These are phyloP conservation scores for Camellia lanceoleosa DNA, from an alignment of 148 eudicot species.

Conservation along the genomic window DNA sequence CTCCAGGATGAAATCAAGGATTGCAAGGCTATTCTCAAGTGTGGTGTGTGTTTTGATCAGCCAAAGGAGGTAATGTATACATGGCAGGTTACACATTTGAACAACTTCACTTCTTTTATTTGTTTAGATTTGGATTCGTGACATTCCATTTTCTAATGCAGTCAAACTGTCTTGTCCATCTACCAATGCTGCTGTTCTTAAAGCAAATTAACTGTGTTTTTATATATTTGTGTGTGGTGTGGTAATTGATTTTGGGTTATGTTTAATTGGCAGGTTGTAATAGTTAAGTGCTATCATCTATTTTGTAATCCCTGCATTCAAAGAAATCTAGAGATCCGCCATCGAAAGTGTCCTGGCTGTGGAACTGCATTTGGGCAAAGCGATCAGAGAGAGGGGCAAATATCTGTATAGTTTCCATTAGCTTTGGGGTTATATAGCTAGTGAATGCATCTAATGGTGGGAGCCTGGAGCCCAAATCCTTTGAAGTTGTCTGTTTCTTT, in stretches of 20 bases:
- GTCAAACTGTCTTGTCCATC: not conserved
- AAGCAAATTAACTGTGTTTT: too few species aligned
- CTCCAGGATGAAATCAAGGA: slow-evolving; percentile 88
- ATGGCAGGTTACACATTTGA: not conserved
- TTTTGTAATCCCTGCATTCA: slow-evolving; percentile 80
- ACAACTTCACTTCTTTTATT: not conserved
- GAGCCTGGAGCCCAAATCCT: too few species aligned
- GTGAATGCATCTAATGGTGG: not conserved
- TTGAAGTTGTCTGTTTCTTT: too few species aligned
- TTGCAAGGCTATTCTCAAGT: slow-evolving; percentile 87
- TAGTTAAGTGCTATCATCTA: slow-evolving; percentile 85
- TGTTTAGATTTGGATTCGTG: not conserved
- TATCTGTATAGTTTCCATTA: not conserved
- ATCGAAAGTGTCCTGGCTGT: too few species aligned
- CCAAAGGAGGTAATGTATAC: slow-evolving; percentile 73
- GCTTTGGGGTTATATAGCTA: not conserved
- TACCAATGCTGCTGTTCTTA: not conserved
- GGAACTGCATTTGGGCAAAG: too few species aligned
- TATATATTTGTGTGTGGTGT: not conserved
- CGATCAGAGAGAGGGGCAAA: too few species aligned
- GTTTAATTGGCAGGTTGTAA: slow-evolving; percentile 59
- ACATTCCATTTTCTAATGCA: not conserved
- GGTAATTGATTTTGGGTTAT: not conserved
- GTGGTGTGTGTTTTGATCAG: slow-evolving; percentile 87
- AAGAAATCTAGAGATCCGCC: too few species aligned